These are phyloP conservation scores for Pythium guiyangense DNA, from an alignment of 352 stramenopile genomes.

Conservation along the genomic window DNA sequence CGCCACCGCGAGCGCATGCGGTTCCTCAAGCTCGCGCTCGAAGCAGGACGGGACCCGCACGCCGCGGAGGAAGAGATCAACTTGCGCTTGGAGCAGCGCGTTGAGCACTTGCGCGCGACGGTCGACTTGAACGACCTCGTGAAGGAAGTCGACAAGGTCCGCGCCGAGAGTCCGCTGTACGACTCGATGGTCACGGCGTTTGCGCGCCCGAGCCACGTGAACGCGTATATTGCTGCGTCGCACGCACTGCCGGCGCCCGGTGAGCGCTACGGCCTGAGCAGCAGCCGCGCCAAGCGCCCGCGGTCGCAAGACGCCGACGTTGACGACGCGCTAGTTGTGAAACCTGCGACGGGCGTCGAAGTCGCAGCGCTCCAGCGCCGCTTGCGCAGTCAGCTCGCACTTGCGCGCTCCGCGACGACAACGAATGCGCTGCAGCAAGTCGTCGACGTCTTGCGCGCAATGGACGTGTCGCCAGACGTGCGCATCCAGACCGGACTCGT, in stretches of 20 bases:
- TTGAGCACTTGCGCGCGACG: slow-evolving; percentile 55
- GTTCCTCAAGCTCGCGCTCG: slow-evolving; percentile 68
- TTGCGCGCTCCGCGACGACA: slow-evolving; percentile 44
- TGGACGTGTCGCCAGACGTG: slow-evolving; percentile 71
- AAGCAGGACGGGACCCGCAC: slow-evolving; percentile 49
- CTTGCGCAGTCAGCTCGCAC: slow-evolving; percentile 54
- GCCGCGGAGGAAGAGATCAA: slow-evolving; percentile 77
- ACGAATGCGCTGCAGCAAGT: slow-evolving; percentile 77
- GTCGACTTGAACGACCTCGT: slow-evolving; percentile 80
- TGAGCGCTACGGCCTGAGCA: slow-evolving; percentile 7
- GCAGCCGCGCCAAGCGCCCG: slow-evolving; percentile 40
- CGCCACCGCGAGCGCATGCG: slow-evolving; percentile 75
- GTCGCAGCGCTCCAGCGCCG: slow-evolving; percentile 65
- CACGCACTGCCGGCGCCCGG: slow-evolving; percentile 28
- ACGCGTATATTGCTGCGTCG: slow-evolving; percentile 52
- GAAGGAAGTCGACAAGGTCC: slow-evolving; percentile 71
- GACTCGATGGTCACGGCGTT: slow-evolving; percentile 66
- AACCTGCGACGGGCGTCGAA: slow-evolving; percentile 54
- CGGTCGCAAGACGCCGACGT: slow-evolving; percentile 61
- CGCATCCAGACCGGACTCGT: slow-evolving; percentile 67
- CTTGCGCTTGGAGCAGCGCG: slow-evolving; percentile 70
- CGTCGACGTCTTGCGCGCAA: slow-evolving; percentile 69
- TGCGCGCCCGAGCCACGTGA: slow-evolving; percentile 47
- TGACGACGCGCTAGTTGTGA: slow-evolving; percentile 62
- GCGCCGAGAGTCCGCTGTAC: slow-evolving; percentile 55